A percentile compares a stretch with the other conserved stretches of the same genome.
Evolutionary conservation across 495 filamentous ascomycete species (phyloP).

Genomic region (Penicillium coprophilum): DNA sequence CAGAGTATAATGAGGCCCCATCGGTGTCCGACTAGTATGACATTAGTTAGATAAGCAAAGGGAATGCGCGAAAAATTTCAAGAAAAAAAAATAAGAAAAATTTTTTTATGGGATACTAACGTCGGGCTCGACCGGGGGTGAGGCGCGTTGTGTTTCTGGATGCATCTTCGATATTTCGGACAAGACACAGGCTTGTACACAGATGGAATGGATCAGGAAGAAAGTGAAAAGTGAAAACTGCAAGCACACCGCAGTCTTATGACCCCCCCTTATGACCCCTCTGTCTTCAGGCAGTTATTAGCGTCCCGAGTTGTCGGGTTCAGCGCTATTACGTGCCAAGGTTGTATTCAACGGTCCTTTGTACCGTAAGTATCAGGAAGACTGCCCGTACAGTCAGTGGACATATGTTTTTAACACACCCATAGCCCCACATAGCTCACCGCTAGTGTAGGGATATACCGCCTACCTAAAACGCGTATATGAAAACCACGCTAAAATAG

Average conservation of each 20-base stretch:
- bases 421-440: too few species aligned
- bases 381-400: too few species aligned
- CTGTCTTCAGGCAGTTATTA: constrained; percentile 22
- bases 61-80: neutral
- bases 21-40: constrained; percentile 24
- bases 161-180: constrained; percentile 10
- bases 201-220: constrained; percentile 5
- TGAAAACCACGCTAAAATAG: too few species aligned
- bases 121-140: constrained; percentile 33
- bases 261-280: constrained; percentile 18
- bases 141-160: constrained; percentile 10
- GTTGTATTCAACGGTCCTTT: constrained; percentile 1
- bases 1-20: constrained; percentile 32
- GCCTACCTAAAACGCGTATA: too few species aligned
- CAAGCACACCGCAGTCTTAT: constrained; percentile 27
- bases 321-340: neutral
- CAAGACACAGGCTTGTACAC: neutral
- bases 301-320: constrained; percentile 22
- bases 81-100: neutral
- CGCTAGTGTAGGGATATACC: too few species aligned
- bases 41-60: constrained; percentile 4
- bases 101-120: constrained; percentile 21
- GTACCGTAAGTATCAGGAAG: neutral
- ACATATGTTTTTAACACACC: too few species aligned
- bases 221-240: constrained; percentile 16